phyloP scores from a whole-genome alignment of 345 rosid species.

The Physaria fendleri region DNA sequence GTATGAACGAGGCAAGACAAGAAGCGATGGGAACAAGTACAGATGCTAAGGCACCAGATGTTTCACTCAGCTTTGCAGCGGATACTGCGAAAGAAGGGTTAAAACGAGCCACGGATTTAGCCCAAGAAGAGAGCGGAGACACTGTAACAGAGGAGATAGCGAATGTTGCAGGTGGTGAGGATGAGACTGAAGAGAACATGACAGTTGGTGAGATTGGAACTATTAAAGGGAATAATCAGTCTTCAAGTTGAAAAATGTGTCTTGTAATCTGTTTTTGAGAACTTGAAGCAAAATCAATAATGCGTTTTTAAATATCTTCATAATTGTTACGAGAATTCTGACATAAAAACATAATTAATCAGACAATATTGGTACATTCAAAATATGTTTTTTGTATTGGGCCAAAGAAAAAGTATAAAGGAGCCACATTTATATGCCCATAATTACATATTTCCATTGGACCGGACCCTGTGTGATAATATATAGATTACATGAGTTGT shows the following conservation, averaged over 20 bases:
- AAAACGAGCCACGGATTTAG: slow-evolving; percentile 4
- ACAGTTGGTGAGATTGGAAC: slow-evolving; percentile 11
- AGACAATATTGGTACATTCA: slow-evolving; percentile 24
- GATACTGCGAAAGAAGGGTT: slow-evolving; percentile 17
- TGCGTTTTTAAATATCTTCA: not conserved
- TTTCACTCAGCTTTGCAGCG: slow-evolving; percentile 7
- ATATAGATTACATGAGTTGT: not conserved
- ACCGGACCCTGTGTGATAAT: too few relatives aligned
- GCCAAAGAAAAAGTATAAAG: too few relatives aligned
- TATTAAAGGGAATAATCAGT: not conserved
- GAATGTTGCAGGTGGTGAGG: slow-evolving; percentile 4
- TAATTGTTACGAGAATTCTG: slow-evolving; percentile 3
- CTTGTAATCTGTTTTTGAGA: not conserved
- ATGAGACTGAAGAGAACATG: slow-evolving; percentile 8
- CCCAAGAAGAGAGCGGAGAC: not conserved
- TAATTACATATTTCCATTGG: too few relatives aligned
- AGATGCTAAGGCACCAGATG: slow-evolving; percentile 15
- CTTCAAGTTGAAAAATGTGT: slow-evolving; percentile 5
- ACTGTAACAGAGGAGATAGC: not conserved
- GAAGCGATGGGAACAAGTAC: slow-evolving; percentile 19
- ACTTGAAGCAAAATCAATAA: not conserved
- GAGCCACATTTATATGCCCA: too few relatives aligned
- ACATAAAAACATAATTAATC: slow-evolving; percentile 11
- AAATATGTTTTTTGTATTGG: too few relatives aligned
- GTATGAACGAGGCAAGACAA: slow-evolving; percentile 19